phyloP scores from a whole-genome alignment of 129 eudicot genomes.

The Scalesia atractyloides region DNA sequence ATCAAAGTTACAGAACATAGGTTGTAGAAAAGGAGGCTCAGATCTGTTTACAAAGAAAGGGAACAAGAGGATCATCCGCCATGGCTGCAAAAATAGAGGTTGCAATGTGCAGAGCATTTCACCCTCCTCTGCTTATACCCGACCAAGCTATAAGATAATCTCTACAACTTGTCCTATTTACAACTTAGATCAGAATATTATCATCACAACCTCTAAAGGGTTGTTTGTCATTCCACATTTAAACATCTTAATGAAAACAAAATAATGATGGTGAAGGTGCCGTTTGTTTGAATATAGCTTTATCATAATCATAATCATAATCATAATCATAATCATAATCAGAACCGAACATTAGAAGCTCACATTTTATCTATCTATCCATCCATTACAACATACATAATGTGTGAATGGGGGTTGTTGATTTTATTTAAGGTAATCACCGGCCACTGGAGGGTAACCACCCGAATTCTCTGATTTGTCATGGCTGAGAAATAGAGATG shows the following conservation, averaged over 20 bases:
- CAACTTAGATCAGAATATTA: constrained; percentile 10
- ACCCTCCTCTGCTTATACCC: constrained; percentile 34
- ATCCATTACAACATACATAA: too few species aligned
- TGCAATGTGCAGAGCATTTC: constrained; percentile 22
- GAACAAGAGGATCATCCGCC: constrained; percentile 34
- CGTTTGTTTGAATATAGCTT: too few species aligned
- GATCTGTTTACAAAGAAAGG: constrained; percentile 27
- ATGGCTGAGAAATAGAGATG: too few species aligned
- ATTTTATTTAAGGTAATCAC: background rate
- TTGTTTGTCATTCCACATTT: background rate
- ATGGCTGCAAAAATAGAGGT: constrained; percentile 48
- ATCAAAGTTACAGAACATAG: background rate
- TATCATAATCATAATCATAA: background rate
- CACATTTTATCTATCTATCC: background rate
- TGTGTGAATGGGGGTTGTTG: constrained; percentile 10
- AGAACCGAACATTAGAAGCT: too few species aligned
- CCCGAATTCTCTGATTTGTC: too few species aligned
- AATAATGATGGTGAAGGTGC: too few species aligned
- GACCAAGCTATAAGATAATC: constrained; percentile 48
- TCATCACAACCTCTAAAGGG: constrained; percentile 30
- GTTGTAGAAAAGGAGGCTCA: constrained; percentile 39
- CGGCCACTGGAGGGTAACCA: constrained; percentile 18
- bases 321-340: too few species aligned
- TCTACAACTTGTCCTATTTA: constrained; percentile 10
- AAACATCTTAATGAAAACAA: too few species aligned